Percentiles rank a stretch among this genome's conserved stretches.
Evolutionary conservation across 441 rosid species (phyloP).

Genomic region (Arabidopsis lyrata): DNA sequence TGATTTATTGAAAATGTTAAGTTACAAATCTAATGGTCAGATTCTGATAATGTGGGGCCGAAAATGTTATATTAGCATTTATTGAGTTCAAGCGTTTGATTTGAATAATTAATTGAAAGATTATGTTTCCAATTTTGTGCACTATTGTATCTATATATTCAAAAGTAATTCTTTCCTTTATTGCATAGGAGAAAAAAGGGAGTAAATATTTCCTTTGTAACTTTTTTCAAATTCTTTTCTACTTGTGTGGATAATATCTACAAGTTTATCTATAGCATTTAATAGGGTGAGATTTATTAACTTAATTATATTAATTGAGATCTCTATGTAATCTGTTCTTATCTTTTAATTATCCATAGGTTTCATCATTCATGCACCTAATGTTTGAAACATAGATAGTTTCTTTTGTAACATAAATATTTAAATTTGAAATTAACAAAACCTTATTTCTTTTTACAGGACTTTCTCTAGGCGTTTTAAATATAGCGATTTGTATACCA

Average conservation of each 20-base stretch:
- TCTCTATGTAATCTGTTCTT: not conserved
- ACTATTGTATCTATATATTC: not conserved
- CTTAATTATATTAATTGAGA: not conserved
- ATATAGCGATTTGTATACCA: constrained; percentile 78
- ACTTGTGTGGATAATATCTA: constrained; percentile 4
- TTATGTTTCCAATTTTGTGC: constrained; percentile 22
- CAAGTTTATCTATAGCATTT: constrained; percentile 27
- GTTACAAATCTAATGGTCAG: not conserved
- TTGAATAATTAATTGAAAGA: constrained; percentile 32
- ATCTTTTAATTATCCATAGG: not conserved
- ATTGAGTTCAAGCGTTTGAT: constrained; percentile 27
- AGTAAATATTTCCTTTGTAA: not conserved
- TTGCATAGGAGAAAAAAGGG: not conserved
- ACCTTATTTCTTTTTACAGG: constrained; percentile 47
- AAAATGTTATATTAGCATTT: constrained; percentile 23
- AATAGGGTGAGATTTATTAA: constrained; percentile 4
- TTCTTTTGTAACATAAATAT: not conserved
- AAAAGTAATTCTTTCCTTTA: not conserved
- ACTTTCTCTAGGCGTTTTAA: constrained; percentile 86
- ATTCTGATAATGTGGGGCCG: not conserved
- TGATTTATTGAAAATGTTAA: not conserved
- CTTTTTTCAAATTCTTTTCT: not conserved
- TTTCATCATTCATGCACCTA: not conserved
- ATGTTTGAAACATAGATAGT: not conserved
- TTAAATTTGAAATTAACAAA: not conserved